These are phyloP conservation scores for Takakia lepidozioides DNA, from an alignment of 225 moss, liverwort and hornwort genomes.

Conservation along the genomic window DNA sequence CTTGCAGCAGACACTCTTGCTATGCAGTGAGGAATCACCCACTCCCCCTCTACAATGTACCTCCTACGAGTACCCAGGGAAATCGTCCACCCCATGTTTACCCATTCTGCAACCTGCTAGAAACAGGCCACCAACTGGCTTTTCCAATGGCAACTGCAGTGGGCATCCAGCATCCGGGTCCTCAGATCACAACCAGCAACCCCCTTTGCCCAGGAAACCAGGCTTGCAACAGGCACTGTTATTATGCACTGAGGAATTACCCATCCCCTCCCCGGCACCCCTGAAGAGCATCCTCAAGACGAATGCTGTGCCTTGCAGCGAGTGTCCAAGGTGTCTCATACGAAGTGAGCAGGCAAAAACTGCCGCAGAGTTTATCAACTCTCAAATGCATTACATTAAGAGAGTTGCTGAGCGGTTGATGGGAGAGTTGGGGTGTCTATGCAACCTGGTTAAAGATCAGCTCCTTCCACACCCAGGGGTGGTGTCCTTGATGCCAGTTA, in stretches of 20 bases:
- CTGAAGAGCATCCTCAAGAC: constrained; percentile 35
- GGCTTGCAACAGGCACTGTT: constrained; percentile 5
- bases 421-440: constrained; percentile 16
- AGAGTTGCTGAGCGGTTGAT: constrained; percentile 14
- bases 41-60: constrained; percentile 7
- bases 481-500: not conserved
- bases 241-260: constrained; percentile 2
- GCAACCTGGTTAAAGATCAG: constrained; percentile 11
- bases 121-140: constrained; percentile 3
- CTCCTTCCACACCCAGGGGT: constrained; percentile 1
- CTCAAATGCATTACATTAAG: constrained; percentile 27
- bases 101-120: too few species aligned
- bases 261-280: constrained; percentile 7
- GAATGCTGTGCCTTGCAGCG: constrained; percentile 17
- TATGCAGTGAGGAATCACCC: constrained; percentile 5
- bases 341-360: constrained; percentile 9
- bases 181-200: constrained; percentile 20
- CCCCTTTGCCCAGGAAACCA: not conserved
- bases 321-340: constrained; percentile 24
- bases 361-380: constrained; percentile 24
- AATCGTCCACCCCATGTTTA: too few species aligned
- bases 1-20: constrained; percentile 5
- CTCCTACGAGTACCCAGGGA: too few species aligned
- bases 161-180: constrained; percentile 8
- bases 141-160: not conserved